Percentiles rank a stretch among this genome's conserved stretches.
Conservation (phyloP, 1,284 basidiomycete genomes). For the Pterulicium gracile region DNA sequence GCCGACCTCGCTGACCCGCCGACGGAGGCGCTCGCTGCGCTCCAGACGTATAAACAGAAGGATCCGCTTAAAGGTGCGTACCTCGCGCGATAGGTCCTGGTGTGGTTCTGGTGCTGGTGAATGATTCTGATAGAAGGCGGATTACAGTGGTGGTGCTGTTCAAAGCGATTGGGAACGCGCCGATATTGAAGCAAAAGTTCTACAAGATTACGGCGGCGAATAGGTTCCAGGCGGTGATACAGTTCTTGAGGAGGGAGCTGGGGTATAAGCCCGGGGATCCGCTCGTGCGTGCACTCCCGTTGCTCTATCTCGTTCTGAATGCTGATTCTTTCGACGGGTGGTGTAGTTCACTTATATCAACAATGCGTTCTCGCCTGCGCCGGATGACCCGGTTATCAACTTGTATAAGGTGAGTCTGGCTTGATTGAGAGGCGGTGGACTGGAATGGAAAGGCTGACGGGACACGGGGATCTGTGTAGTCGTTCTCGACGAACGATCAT, state of each 20-base stretch:
- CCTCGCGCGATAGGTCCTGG: no score
- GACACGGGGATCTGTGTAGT: not conserved
- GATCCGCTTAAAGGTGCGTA: slow-evolving; percentile 69
- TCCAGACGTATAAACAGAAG: slow-evolving; percentile 79
- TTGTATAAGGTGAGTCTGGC: slow-evolving; percentile 31
- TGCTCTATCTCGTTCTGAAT: not conserved
- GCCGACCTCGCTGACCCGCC: not conserved
- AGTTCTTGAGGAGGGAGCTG: slow-evolving; percentile 86
- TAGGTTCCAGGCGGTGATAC: slow-evolving; percentile 91
- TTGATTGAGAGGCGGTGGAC: slow-evolving; percentile 13
- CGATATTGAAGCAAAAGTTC: slow-evolving; percentile 98
- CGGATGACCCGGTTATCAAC: slow-evolving; percentile 73
- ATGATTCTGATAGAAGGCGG: no score
- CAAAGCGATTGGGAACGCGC: slow-evolving; percentile 95
- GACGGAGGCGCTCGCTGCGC: slow-evolving; percentile 24
- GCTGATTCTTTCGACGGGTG: slow-evolving; percentile 4
- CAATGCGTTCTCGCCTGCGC: slow-evolving; percentile 84
- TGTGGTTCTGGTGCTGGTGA: no score
- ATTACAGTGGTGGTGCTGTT: slow-evolving; percentile 89
- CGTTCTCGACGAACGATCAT: not conserved
- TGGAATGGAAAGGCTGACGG: no score
- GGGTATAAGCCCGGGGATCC: slow-evolving; percentile 84
- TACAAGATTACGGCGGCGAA: slow-evolving; percentile 96
- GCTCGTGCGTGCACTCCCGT: slow-evolving; percentile 47
- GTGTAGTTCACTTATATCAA: slow-evolving; percentile 95